Evolutionary conservation across 257 asterid species (phyloP), one percentile per base, ranked within the genome.

Genomic region (Solanum chmielewskii): DNA sequence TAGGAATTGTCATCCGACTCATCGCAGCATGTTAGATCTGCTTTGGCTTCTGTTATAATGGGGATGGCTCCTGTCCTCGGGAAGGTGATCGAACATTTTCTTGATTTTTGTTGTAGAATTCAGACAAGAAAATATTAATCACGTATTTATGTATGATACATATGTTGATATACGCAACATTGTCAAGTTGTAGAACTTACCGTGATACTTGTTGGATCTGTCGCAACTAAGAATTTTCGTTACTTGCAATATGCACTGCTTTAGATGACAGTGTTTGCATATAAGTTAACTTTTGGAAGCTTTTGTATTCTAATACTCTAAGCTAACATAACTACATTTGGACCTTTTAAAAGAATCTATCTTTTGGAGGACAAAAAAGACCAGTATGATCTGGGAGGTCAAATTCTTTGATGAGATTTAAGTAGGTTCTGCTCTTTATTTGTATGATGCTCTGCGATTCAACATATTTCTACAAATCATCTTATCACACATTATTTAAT

Each of bases 11-110:
- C 98, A 42, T 92, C 98, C 88, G 98, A 95, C 92, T 94, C 98
- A 89, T 95, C 98, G 9, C 98, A 95, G 89, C 98, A 95, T 87
- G 98, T 95, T 74, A 92, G 98, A 88, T 94, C 98, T 44, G 96
- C 98, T 87, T 90, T 94, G 93, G 98, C 98, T 21, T 95, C 98
- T 69, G 98, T 95, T 78, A 93, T 95, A 82, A 95, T 94, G 98
- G 98, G 98, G 90, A 95, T 95, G 98, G 97, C 96, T 89, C 96
- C 98, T 49, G 95, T 94, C 21, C 86, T 95, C 66, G 98, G 98
- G 71, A 95, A 95, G 97, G 98, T 95, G 86, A 86, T 45, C 10
- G 18, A 66, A 66, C 35, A 11, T 66, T 66, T 66, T 66, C 35
- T 66, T 25, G 66, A 66, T 66, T 66, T 25, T 12, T 68, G 4